A percentile compares a stretch with the other conserved stretches of the same genome.
phyloP scores from a whole-genome alignment of 352 stramenopile genomes.

The Pythium coloratum region DNA sequence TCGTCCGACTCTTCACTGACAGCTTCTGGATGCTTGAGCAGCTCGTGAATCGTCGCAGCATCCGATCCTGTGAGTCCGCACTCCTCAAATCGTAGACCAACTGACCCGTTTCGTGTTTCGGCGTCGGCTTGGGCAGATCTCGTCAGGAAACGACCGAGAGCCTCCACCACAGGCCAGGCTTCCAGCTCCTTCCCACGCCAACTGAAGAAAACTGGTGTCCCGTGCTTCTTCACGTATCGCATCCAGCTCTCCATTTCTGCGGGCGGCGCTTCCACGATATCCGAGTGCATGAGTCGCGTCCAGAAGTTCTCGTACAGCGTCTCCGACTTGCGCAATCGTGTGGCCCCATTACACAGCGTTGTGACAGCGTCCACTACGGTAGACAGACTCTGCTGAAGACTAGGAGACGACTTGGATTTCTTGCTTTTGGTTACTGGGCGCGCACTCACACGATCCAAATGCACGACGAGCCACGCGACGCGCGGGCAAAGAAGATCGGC shows the following conservation, averaged over 20 bases:
- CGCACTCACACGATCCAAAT: neutral
- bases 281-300: neutral
- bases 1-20: neutral
- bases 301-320: neutral
- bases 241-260: neutral
- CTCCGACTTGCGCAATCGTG: neutral
- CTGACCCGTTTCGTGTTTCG: neutral
- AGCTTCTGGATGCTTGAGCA: neutral
- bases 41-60: neutral
- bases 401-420: neutral
- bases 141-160: neutral
- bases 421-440: neutral
- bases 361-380: neutral
- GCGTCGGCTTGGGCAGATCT: neutral
- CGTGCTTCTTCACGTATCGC: neutral
- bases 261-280: neutral
- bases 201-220: neutral
- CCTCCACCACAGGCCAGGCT: neutral
- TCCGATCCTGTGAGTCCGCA: neutral
- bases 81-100: neutral
- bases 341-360: neutral
- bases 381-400: neutral
- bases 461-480: neutral
- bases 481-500: neutral
- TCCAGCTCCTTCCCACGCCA: neutral